Conservation (phyloP, 306 rosid species). For the Luffa aegyptiaca region DNA sequence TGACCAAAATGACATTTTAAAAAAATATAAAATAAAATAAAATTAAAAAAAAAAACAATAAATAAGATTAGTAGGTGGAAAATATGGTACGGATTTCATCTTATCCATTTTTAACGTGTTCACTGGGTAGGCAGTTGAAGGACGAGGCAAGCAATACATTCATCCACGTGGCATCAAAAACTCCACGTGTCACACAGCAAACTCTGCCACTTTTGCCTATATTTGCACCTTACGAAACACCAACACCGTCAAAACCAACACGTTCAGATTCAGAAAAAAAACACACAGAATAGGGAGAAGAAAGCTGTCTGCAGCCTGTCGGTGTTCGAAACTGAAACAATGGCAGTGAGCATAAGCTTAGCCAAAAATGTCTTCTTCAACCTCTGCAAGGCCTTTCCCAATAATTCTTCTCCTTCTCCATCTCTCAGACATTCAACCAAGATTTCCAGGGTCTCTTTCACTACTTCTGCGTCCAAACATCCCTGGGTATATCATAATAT, state of each 20-base stretch:
- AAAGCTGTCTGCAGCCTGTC: neutral
- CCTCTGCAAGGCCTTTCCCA: slow-evolving; percentile 42
- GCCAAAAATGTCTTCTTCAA: slow-evolving; percentile 34
- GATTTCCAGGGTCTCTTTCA: slow-evolving; percentile 40
- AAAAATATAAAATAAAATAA: no score
- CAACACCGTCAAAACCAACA: neutral
- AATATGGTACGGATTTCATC: neutral
- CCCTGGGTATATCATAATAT: slow-evolving; percentile 22
- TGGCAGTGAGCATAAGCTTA: slow-evolving; percentile 38
- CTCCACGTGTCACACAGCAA: slow-evolving; percentile 14
- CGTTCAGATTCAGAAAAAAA: neutral
- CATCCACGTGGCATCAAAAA: slow-evolving; percentile 9
- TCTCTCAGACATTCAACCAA: slow-evolving; percentile 22
- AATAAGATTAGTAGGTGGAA: neutral
- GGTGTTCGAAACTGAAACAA: slow-evolving; percentile 3
- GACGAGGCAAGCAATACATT: neutral
- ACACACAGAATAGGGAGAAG: neutral
- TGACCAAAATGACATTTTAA: no score
- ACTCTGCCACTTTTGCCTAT: neutral
- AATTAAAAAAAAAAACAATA: no score
- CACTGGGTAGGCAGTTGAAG: neutral
- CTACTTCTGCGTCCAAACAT: slow-evolving; percentile 30
- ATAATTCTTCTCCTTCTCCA: slow-evolving; percentile 18
- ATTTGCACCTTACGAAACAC: neutral
- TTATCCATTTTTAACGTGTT: slow-evolving; percentile 5